Evolutionary conservation across 257 asterid species (phyloP).

Genomic region (Lithospermum erythrorhizon): DNA sequence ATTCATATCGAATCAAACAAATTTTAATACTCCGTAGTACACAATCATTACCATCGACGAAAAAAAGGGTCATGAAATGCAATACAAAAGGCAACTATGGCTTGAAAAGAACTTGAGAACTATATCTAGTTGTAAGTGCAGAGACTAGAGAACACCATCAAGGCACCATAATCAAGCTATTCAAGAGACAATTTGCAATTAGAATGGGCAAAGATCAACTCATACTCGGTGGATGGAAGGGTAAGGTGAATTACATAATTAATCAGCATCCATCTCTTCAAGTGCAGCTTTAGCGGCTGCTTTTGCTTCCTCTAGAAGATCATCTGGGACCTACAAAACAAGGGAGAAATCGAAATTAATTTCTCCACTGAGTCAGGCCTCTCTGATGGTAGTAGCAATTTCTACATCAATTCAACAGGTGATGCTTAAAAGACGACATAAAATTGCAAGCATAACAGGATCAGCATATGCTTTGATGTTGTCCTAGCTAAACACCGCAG

Average conservation of each 20-base stretch:
- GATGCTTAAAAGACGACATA: neutral
- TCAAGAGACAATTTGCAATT: neutral
- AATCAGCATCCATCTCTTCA: slow-evolving; percentile 97
- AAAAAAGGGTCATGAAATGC: too few relatives aligned
- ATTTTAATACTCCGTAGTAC: too few relatives aligned
- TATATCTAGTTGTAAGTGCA: neutral
- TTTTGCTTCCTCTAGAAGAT: slow-evolving; percentile 76
- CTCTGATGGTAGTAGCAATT: neutral
- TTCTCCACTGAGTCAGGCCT: neutral
- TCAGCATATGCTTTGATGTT: neutral
- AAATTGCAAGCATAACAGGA: neutral
- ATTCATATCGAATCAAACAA: too few relatives aligned
- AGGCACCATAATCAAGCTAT: neutral
- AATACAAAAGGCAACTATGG: too few relatives aligned
- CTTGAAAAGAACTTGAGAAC: too few relatives aligned
- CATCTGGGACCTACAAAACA: slow-evolving; percentile 61
- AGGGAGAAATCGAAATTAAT: neutral
- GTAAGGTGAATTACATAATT: slow-evolving; percentile 3
- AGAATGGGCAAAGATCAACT: neutral
- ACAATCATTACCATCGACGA: too few relatives aligned
- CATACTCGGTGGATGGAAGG: neutral
- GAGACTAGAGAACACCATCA: neutral
- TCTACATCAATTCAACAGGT: neutral
- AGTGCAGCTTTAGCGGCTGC: slow-evolving; percentile 90
- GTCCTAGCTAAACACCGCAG: too few relatives aligned